Evolutionary conservation across 768 basidiomycete species (phyloP).

Genomic region (Trametes cubensis): DNA sequence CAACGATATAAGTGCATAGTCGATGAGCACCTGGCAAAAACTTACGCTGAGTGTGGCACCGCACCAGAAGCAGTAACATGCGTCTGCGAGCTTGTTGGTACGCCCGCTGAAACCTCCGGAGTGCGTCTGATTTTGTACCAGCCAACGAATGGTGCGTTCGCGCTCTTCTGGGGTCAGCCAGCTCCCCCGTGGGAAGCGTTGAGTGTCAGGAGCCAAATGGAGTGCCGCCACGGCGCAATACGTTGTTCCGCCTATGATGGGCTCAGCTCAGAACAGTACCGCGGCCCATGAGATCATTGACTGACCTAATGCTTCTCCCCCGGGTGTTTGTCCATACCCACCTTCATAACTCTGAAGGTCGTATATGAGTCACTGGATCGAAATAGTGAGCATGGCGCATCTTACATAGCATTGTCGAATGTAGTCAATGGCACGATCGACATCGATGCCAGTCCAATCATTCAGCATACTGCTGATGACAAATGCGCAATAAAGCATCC

Average conservation of each 20-base stretch:
- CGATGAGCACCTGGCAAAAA: not conserved
- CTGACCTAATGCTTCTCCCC: conserved; percentile 83
- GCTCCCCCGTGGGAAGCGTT: conserved; percentile 20
- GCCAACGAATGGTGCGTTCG: conserved; percentile 70
- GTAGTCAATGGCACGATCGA: conserved; percentile 61
- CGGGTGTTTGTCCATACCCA: conserved; percentile 83
- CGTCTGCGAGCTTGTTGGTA: conserved; percentile 85
- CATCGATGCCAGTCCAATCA: conserved; percentile 77
- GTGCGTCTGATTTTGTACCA: conserved; percentile 69
- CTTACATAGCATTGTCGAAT: conserved; percentile 74
- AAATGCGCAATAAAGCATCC: conserved; percentile 87
- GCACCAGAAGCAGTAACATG: conserved; percentile 98
- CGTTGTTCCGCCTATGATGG: conserved; percentile 78
- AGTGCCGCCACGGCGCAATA: conserved; percentile 88
- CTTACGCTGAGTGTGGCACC: conserved; percentile 76
- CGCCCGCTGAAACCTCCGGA: conserved; percentile 87
- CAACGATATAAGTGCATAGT: not conserved
- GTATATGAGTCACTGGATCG: not conserved
- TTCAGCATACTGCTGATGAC: conserved; percentile 77
- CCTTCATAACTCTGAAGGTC: conserved; percentile 81
- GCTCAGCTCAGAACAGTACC: not conserved
- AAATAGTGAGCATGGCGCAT: not conserved
- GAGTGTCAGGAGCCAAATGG: conserved; percentile 46
- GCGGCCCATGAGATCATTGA: not conserved
- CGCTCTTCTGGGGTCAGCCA: conserved; percentile 44